Percentiles rank a stretch among this genome's conserved stretches.
These are phyloP conservation scores for Butyriboletus loyo DNA, from an alignment of 768 basidiomycete species.

Conservation along the genomic window DNA sequence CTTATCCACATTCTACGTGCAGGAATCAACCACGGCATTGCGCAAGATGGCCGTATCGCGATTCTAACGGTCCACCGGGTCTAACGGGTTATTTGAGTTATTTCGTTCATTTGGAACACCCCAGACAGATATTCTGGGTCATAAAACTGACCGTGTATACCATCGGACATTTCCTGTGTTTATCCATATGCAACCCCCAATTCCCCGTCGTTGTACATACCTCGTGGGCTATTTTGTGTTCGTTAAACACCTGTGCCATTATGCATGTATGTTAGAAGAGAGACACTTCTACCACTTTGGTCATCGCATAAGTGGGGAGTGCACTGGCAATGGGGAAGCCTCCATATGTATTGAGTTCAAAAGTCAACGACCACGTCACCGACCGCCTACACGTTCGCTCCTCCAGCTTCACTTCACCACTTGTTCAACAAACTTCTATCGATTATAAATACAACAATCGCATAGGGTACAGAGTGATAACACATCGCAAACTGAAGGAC, in stretches of 20 bases:
- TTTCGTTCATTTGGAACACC: neutral
- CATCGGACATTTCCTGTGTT: slow-evolving; percentile 2
- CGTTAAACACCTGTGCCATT: neutral
- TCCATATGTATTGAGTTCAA: neutral
- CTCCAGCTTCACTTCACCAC: neutral
- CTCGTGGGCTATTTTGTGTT: slow-evolving; percentile 1
- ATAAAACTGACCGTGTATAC: slow-evolving; percentile 13
- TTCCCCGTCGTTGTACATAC: slow-evolving; percentile 9
- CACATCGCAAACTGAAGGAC: neutral
- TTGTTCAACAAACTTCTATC: slow-evolving; percentile 4
- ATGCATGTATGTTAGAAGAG: neutral
- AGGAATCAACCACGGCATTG: slow-evolving; percentile 82
- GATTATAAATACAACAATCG: slow-evolving; percentile 20
- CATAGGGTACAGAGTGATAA: slow-evolving; percentile 11
- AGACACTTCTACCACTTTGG: neutral
- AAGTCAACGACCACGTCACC: too few species aligned
- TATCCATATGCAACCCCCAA: neutral
- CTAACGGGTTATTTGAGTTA: slow-evolving; percentile 16
- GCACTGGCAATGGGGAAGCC: neutral
- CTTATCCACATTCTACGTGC: slow-evolving; percentile 1
- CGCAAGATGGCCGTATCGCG: slow-evolving; percentile 80
- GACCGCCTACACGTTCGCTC: too few species aligned
- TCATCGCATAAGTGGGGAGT: neutral
- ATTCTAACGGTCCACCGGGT: slow-evolving; percentile 63
- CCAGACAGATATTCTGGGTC: neutral